Evolutionary conservation across 2,329 filamentous ascomycete genomes (phyloP), one percentile per base, ranked within the genome.

Genomic region (Fusarium sp.): DNA sequence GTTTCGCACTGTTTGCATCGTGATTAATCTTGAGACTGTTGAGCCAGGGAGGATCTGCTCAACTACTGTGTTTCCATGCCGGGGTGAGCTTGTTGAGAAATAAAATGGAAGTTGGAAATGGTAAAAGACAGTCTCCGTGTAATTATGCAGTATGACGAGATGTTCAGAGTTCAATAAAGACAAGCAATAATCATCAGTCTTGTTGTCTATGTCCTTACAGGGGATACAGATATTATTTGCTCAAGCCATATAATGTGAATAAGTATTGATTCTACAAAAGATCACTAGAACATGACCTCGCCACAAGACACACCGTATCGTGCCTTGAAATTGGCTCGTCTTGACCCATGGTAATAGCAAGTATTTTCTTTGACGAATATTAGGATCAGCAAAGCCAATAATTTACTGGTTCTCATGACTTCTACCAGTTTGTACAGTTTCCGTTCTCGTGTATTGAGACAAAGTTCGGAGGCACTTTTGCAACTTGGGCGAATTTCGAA

Each of bases 81-180:
- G 24, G 49, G 42, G 49, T 45, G n/a, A 42, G 39, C 41, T 39
- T 20, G 36, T 35, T 26, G 55, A 66, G 55, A 35, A 28, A 52
- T 48, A 36, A 38, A 56, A 56, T 33, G 44, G 41, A 31, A 60
- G 24, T 55, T n/a, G 68, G 42, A 57, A 36, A 42, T 44, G 39
- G 65, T 36, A 42, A 68, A 66, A 54, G 54, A 58, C 41, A 61
- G 47, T 42, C 45, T 55, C 60, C 64, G 62, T 73, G 60, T 75
- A 39, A 54, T 28, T 28, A 76, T 66, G 74, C 57, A 69, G 60
- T 64, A 77, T 75, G 73, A 76, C 68, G 71, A 66, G 67, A 74
- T 73, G 66, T 62, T 28, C 26, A 69, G 42, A 58, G 24, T 38
- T 39, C 36, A 47, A 58, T 63, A 69, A 66, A 67, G 68, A 69